Evolutionary conservation across 2,329 filamentous ascomycete species (phyloP).

Genomic region (Bipolaris victoriae): DNA sequence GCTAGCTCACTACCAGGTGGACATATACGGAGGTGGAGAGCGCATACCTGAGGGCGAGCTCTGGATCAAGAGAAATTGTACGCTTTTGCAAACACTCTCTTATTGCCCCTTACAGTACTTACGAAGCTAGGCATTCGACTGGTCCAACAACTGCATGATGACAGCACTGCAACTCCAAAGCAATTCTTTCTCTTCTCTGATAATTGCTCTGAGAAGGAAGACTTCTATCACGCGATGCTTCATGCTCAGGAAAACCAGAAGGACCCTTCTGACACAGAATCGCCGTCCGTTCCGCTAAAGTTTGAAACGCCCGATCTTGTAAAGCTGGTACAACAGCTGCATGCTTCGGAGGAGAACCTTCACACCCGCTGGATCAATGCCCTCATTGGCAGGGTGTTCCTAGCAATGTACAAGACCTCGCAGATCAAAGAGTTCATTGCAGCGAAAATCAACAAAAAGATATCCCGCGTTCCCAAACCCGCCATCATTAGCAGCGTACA

Average conservation of each 20-base stretch:
- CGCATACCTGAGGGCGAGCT: slow-evolving; percentile 87
- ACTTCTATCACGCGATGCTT: slow-evolving; percentile 94
- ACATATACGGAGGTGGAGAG: slow-evolving; percentile 81
- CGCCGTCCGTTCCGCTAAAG: slow-evolving; percentile 71
- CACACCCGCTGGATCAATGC: slow-evolving; percentile 96
- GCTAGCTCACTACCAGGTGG: slow-evolving; percentile 83
- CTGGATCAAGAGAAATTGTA: slow-evolving; percentile 91
- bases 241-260: slow-evolving; percentile 78
- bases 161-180: slow-evolving; percentile 67
- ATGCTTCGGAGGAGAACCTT: slow-evolving; percentile 88
- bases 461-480: slow-evolving; percentile 89
- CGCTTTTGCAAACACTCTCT: not conserved
- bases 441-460: slow-evolving; percentile 93
- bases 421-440: slow-evolving; percentile 80
- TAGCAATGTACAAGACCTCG: slow-evolving; percentile 83
- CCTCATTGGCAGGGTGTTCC: slow-evolving; percentile 83
- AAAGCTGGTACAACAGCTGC: slow-evolving; percentile 84
- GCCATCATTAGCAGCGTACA: slow-evolving; percentile 84
- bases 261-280: slow-evolving; percentile 55
- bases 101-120: slow-evolving; percentile 2
- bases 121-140: slow-evolving; percentile 65
- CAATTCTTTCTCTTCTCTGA: slow-evolving; percentile 96
- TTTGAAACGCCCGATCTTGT: slow-evolving; percentile 90
- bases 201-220: slow-evolving; percentile 94
- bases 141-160: slow-evolving; percentile 65